Base-by-base conservation (phyloP, 2,329 filamentous ascomycete species). In the Cryphonectria parasitica region DNA sequence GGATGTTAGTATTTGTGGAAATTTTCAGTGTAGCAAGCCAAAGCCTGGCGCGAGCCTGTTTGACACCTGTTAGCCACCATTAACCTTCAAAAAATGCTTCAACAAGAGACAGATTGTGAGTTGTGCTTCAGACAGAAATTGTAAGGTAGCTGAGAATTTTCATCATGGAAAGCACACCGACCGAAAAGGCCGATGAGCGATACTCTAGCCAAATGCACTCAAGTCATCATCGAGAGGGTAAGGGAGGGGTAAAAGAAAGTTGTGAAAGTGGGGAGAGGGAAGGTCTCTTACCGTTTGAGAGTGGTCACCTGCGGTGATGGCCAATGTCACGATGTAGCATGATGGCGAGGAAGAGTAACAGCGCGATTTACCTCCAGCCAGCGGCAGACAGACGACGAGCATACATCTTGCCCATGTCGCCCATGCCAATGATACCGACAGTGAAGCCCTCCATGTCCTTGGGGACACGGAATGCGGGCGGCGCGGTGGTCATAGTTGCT, bases 181-280 rank as follows among this genome's bases (percentile, higher is more conserved):
- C 84, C 80, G 75, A 85, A 82, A 82, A 78, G 82, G 80, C 84
- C 83, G 84, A 86, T 64, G 84, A 83, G 85, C 90, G 89, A 94
- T 97, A 88, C 95, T 98, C 95, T 94, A 98, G 95, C 95, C 95
- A 98, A 98, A 98, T 98, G 95, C 95, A 95, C 95, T 98, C 95
- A 95, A 94, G 95, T 98, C 95, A 98, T 98, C 95, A 97, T 94
- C 80, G 81, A 81, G 78, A 74, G 82, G 36, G 58, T 61, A 25
- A 34, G 36, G 10, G 49, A 77, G 71, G 69, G 70, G 70, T 72
- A 71, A 65, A 56, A 67, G 64, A 66, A 8, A 58, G 39, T 61
- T 34, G 31, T 22, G 39, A 17, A 17, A 45, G 25, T 34, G 2
- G 22, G 64, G 65, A 31, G 28, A 45, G 69, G 61, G 64, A 64